Percentiles rank a stretch among this genome's conserved stretches.
Conservation (phyloP, 2,329 filamentous ascomycete genomes). For the Gaeumannomyces tritici region DNA sequence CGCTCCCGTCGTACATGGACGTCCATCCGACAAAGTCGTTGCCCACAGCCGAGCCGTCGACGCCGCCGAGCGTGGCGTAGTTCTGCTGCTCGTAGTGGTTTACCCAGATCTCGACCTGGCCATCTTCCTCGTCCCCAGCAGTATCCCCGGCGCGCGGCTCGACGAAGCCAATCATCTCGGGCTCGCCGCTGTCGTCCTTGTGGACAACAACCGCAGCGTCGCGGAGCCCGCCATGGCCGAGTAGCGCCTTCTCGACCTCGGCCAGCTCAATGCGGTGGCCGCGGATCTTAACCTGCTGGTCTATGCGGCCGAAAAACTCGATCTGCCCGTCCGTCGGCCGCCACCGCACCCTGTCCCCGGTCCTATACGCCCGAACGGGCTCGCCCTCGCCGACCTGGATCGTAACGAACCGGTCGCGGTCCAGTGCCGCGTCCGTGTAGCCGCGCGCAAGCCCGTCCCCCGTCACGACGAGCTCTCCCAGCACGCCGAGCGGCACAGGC, state of each 20-base stretch:
- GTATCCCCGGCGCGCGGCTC: not conserved
- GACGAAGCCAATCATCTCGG: not conserved
- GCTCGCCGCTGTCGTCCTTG: not conserved
- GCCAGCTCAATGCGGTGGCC: slow-evolving; percentile 9
- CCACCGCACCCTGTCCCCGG: slow-evolving; percentile 10
- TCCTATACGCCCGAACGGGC: slow-evolving; percentile 8
- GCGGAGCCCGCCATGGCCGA: not conserved
- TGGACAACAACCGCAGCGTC: not conserved
- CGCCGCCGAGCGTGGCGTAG: not conserved
- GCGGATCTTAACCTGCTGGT: slow-evolving; percentile 10
- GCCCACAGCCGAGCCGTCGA: not conserved
- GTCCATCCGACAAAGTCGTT: not conserved
- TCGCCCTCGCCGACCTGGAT: slow-evolving; percentile 9
- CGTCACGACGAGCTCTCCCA: slow-evolving; percentile 10
- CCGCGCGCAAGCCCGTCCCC: slow-evolving; percentile 25
- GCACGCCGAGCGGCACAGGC: slow-evolving; percentile 9
- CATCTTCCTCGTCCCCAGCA: not conserved
- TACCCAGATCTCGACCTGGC: not conserved
- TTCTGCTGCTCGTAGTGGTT: not conserved
- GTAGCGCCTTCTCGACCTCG: slow-evolving; percentile 4
- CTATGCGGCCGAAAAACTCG: slow-evolving; percentile 9
- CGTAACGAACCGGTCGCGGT: not conserved
- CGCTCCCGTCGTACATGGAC: not conserved
- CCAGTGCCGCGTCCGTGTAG: slow-evolving; percentile 20
- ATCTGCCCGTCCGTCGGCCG: slow-evolving; percentile 5